Conservation (phyloP, 2,329 filamentous ascomycete species). For the Aspergillus novoparasiticus region DNA sequence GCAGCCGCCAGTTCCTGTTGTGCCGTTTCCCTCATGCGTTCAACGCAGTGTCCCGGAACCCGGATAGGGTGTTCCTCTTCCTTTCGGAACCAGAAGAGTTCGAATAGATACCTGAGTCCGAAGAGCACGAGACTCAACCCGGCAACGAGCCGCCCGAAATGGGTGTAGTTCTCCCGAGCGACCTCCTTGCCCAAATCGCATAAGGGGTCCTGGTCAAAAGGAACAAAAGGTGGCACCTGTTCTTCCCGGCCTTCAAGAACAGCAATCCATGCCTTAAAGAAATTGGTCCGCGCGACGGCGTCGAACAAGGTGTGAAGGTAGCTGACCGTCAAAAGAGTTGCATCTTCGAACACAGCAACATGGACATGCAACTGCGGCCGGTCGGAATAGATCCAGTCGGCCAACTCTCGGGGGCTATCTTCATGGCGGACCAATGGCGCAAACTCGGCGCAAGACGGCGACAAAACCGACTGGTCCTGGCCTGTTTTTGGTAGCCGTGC, state of each 20-base stretch:
- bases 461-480: conserved; percentile 7
- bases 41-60: conserved; percentile 23
- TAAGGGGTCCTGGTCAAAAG: conserved; percentile 42
- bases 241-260: conserved; percentile 48
- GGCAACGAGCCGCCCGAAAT: neutral
- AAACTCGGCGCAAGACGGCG: conserved; percentile 5
- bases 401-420: conserved; percentile 34
- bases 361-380: conserved; percentile 51
- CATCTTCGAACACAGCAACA: conserved; percentile 52
- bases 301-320: conserved; percentile 55
- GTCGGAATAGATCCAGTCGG: conserved; percentile 48
- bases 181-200: conserved; percentile 19
- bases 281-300: conserved; percentile 44
- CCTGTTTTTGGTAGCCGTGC: conserved; percentile 48
- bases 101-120: conserved; percentile 35
- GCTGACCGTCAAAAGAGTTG: conserved; percentile 51
- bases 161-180: neutral
- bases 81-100: conserved; percentile 29
- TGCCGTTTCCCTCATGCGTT: neutral
- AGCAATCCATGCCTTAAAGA: conserved; percentile 52
- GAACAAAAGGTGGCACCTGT: conserved; percentile 43
- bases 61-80: conserved; percentile 25
- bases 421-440: conserved; percentile 12
- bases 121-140: conserved; percentile 25
- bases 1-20: neutral